phyloP scores from a whole-genome alignment of 176 grass and related monocot species.

The Lolium multiflorum region DNA sequence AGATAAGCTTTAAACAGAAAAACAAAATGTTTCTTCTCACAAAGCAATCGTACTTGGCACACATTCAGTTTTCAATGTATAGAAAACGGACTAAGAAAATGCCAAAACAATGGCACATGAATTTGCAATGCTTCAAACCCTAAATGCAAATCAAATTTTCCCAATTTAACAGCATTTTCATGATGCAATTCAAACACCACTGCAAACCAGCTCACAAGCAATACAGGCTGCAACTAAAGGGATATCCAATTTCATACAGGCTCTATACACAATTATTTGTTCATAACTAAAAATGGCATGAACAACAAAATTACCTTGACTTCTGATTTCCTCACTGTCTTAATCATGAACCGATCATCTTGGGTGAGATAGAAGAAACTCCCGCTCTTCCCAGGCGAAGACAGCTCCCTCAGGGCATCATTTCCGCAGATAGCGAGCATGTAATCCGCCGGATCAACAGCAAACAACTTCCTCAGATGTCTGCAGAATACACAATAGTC shows the following conservation, averaged over 20 bases:
- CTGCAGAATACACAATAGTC: slow-evolving; percentile 45
- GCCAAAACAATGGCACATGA: not conserved
- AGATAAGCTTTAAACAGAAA: slow-evolving; percentile 27
- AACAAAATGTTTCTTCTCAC: not conserved
- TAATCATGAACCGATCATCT: slow-evolving; percentile 88
- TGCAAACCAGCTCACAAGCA: not conserved
- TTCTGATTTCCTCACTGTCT: slow-evolving; percentile 90
- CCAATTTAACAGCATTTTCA: not conserved
- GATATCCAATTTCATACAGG: not conserved
- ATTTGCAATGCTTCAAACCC: not conserved
- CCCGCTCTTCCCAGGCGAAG: slow-evolving; percentile 86
- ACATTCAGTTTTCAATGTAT: not conserved
- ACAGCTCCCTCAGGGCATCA: slow-evolving; percentile 78
- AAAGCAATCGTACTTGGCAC: not conserved
- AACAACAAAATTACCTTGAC: slow-evolving; percentile 63
- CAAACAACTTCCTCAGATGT: slow-evolving; percentile 78
- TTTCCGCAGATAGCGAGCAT: slow-evolving; percentile 87
- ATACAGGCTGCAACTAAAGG: not conserved
- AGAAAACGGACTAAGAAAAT: not conserved
- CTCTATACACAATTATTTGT: not conserved
- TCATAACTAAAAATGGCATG: not conserved
- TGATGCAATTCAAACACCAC: not conserved
- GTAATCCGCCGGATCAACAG: slow-evolving; percentile 82
- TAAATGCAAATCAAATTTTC: not conserved
- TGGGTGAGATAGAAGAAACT: slow-evolving; percentile 93